Conservation (phyloP, 1,284 basidiomycete genomes). For the Fomitopsis schrenkii region DNA sequence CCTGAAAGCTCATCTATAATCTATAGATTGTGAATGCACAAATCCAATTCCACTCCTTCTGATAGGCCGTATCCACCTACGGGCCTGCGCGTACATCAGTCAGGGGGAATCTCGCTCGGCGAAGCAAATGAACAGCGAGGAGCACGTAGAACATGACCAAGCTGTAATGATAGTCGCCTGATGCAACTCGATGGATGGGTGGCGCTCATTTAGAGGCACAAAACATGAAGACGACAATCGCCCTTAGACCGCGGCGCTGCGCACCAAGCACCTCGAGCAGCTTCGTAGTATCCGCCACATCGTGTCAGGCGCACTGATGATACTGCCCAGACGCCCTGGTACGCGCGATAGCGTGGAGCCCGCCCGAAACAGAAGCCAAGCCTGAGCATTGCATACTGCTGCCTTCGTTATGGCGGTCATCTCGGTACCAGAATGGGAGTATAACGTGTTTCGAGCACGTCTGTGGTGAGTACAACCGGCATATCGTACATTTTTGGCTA, state of each 20-base stretch:
- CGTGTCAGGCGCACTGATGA: not conserved
- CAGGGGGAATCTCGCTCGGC: not conserved
- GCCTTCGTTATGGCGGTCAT: too few species aligned
- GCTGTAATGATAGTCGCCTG: not conserved
- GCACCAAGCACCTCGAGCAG: not conserved
- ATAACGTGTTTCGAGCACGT: too few species aligned
- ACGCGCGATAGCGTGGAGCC: not conserved
- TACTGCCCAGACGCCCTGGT: not conserved
- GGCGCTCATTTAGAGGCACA: not conserved
- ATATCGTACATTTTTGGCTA: too few species aligned
- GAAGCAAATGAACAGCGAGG: not conserved
- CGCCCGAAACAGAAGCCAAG: not conserved
- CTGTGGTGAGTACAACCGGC: too few species aligned
- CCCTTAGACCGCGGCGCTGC: not conserved
- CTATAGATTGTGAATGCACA: not conserved
- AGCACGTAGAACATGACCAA: not conserved
- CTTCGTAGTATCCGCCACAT: not conserved
- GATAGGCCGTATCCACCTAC: not conserved
- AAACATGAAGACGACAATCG: not conserved
- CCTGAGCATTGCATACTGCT: too few species aligned
- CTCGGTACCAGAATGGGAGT: too few species aligned
- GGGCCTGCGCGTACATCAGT: not conserved
- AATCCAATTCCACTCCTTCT: not conserved
- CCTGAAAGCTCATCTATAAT: not conserved
- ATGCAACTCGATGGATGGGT: not conserved